phyloP scores from a whole-genome alignment of 2,329 filamentous ascomycete genomes.

The Oidium heveae region DNA sequence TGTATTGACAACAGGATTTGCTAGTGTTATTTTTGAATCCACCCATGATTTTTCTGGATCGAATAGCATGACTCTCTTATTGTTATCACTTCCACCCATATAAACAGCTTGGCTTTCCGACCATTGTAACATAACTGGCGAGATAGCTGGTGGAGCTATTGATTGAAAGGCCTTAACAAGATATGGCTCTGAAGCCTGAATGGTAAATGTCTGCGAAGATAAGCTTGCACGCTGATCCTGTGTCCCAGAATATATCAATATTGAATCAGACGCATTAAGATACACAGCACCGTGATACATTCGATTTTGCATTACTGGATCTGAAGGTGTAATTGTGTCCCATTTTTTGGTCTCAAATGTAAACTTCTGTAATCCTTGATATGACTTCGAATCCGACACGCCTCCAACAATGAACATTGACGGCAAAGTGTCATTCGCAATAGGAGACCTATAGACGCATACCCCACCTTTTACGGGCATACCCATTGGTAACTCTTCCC shows the following conservation, averaged over 20 bases:
- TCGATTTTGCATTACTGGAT: constrained; percentile 27
- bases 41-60: constrained; percentile 37
- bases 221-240: constrained; percentile 29
- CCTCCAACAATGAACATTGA: constrained; percentile 69
- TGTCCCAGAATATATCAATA: constrained; percentile 60
- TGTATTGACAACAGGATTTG: constrained; percentile 31
- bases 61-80: constrained; percentile 50
- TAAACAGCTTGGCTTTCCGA: constrained; percentile 44
- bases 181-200: constrained; percentile 41
- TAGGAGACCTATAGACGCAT: constrained; percentile 46
- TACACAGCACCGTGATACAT: constrained; percentile 54
- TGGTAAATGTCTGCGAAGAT: constrained; percentile 52
- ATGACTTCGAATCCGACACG: constrained; percentile 23
- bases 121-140: constrained; percentile 54
- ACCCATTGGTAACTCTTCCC: constrained; percentile 40
- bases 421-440: constrained; percentile 27
- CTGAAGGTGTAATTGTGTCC: constrained; percentile 25
- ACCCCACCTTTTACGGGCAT: constrained; percentile 46
- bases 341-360: constrained; percentile 29
- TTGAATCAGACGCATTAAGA: constrained; percentile 39
- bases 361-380: constrained; percentile 52
- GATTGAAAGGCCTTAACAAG: constrained; percentile 31
- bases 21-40: constrained; percentile 37
- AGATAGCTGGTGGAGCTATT: constrained; percentile 32
- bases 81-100: constrained; percentile 44